These are phyloP conservation scores for Penicillium ucsense DNA, from an alignment of 495 filamentous ascomycete species.

Conservation along the genomic window DNA sequence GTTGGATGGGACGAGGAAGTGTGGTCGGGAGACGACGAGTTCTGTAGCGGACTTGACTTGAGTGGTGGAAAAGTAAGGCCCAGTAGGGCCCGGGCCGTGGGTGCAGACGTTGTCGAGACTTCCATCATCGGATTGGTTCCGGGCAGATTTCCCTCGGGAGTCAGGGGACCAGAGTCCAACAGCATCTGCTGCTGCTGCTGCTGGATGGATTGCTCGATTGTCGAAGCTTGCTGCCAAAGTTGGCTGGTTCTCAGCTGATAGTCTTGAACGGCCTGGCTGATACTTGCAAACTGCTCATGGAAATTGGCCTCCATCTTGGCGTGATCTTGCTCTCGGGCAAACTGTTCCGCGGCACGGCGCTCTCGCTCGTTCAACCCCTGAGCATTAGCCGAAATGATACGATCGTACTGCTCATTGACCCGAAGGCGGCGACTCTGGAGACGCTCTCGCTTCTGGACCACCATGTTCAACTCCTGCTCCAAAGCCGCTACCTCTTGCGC, in stretches of 20 bases:
- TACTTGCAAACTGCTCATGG: constrained; percentile 37
- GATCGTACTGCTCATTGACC: constrained; percentile 68
- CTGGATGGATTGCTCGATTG: constrained; percentile 38
- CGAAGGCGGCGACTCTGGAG: constrained; percentile 65
- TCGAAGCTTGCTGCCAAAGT: constrained; percentile 38
- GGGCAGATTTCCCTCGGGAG: constrained; percentile 41
- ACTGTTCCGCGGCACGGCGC: constrained; percentile 59
- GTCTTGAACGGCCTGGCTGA: constrained; percentile 37
- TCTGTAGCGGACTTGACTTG: constrained; percentile 36
- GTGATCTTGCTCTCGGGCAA: constrained; percentile 55
- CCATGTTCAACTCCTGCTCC: constrained; percentile 54
- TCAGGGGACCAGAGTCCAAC: constrained; percentile 35
- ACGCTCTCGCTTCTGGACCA: constrained; percentile 70
- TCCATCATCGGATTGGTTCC: constrained; percentile 35
- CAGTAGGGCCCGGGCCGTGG: constrained; percentile 27
- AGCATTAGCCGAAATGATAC: constrained; percentile 65
- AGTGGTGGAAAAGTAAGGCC: constrained; percentile 31
- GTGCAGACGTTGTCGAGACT: constrained; percentile 21
- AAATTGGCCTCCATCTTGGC: constrained; percentile 42
- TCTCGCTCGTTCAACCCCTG: constrained; percentile 67
- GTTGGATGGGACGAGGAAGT: constrained; percentile 29
- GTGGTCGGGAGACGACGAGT: constrained; percentile 24
- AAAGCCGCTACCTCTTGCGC: constrained; percentile 54
- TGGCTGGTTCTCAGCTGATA: constrained; percentile 38
- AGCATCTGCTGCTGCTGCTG: constrained; percentile 37